Base-by-base conservation (phyloP, 192 early-diverging fungal genomes). In the Coemansia sp. region DNA sequence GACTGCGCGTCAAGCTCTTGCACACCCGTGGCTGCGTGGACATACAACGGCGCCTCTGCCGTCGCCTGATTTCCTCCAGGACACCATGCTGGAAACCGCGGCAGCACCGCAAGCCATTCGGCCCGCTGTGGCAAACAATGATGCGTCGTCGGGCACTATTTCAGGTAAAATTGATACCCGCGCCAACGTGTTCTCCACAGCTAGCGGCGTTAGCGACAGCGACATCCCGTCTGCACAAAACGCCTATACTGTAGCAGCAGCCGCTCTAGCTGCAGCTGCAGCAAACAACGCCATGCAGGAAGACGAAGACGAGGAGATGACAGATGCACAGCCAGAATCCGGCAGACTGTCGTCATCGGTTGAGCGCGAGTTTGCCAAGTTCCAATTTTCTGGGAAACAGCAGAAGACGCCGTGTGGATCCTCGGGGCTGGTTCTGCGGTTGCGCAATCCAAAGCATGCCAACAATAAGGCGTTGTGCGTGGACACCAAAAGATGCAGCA, bases 11-110 rank as follows among this genome's bases (percentile, higher is more conserved):
- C 77, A 90, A 78, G 92, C 92, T 0, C 74, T 94, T 46, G 50
- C 76, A 36, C 92, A 95, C 53, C 86, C 89, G 17, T 95, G 94
- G 94, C 63, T 95, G 61, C 71, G 65, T 17, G 22, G 46, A 29
- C 54, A 46, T 25, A 32, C 25, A 0, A 20, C 60, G 4, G 15
- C 23, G 14, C 54, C 59, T 5, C 14, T 61, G 52, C 20, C 59
- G 2, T 35, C 43, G 2, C 57, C 62, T 19, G 23, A 22, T 2
- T 3, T 52, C 49, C 6, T 11, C 22, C 49, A 22, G 42, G 9
- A 45, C 9, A 3, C 29, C 3, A 29, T 29, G 29, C 3, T 29
- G 29, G 29, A 29, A 29, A 29, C 29, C 29, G 42, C 10, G 2
- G 4, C 55, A 14, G 17, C 33, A 32, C 54, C 54, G 14, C 33